Evolutionary conservation across 805 yeast species (phyloP).

Genomic region (Yamadazyma ubonensis): DNA sequence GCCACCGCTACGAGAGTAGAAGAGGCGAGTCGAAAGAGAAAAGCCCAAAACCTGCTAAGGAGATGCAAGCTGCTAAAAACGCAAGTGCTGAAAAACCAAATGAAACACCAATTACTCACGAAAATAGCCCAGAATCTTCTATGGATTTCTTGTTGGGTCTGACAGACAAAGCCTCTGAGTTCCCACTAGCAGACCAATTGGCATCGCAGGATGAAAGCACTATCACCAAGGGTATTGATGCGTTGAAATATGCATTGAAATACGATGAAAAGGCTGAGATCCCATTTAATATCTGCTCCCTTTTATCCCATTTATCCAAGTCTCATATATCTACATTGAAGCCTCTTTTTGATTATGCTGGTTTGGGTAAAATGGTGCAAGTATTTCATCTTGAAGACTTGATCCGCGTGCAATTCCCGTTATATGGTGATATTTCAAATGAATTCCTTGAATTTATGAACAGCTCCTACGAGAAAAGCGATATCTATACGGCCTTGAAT

Average conservation of each 20-base stretch:
- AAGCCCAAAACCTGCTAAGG: no score
- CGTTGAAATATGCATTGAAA: constrained; percentile 38
- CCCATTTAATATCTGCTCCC: constrained; percentile 5
- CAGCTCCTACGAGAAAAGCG: constrained; percentile 24
- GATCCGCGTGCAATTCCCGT: constrained; percentile 28
- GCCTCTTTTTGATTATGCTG: constrained; percentile 31
- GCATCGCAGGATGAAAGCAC: constrained; percentile 28
- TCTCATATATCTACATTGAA: constrained; percentile 15
- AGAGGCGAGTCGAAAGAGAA: no score
- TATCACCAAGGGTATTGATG: constrained; percentile 34
- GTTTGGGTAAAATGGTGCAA: constrained; percentile 23
- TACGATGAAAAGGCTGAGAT: constrained; percentile 28
- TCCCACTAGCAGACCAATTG: constrained; percentile 21
- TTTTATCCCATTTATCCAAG: constrained; percentile 3
- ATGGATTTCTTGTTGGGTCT: no score
- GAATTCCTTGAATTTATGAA: constrained; percentile 23
- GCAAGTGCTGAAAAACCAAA: no score
- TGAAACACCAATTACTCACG: no score
- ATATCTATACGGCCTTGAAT: constrained; percentile 28
- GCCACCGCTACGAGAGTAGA: no score
- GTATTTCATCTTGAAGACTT: constrained; percentile 36
- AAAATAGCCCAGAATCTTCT: no score
- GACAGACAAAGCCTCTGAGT: constrained; percentile 29
- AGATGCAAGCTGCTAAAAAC: no score
- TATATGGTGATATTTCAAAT: constrained; percentile 22